phyloP scores from a whole-genome alignment of 2,329 filamentous ascomycete species.

The Neonectria faginata region DNA sequence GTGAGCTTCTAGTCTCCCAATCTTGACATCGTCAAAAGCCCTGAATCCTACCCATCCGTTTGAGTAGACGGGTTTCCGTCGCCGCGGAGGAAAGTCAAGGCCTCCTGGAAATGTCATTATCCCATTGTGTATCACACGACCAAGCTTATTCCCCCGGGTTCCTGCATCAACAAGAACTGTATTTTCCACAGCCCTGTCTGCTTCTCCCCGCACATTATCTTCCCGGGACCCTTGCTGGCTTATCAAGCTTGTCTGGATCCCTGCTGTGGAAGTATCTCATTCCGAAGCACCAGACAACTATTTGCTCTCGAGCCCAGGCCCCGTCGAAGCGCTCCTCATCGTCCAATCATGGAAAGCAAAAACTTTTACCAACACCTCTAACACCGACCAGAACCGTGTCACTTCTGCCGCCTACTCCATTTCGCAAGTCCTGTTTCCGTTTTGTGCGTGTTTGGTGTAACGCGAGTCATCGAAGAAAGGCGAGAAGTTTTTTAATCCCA shows the following conservation, averaged over 20 bases:
- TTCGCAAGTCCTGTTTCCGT: slow-evolving; percentile 27
- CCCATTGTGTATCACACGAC: slow-evolving; percentile 8
- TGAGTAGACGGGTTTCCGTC: background rate
- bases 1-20: slow-evolving; percentile 14
- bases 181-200: slow-evolving; percentile 35
- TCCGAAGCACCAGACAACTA: slow-evolving; percentile 37
- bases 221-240: slow-evolving; percentile 36
- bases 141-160: slow-evolving; percentile 27
- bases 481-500: slow-evolving; percentile 9
- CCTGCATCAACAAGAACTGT: slow-evolving; percentile 29
- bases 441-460: slow-evolving; percentile 20
- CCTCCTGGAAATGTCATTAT: slow-evolving; percentile 3
- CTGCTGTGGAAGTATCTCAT: slow-evolving; percentile 41
- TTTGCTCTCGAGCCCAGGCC: slow-evolving; percentile 32
- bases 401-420: slow-evolving; percentile 26
- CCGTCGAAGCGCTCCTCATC: slow-evolving; percentile 38
- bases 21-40: slow-evolving; percentile 8
- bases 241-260: slow-evolving; percentile 28
- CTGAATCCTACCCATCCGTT: slow-evolving; percentile 14
- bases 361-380: slow-evolving; percentile 40
- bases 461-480: slow-evolving; percentile 14
- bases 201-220: slow-evolving; percentile 38
- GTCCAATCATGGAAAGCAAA: slow-evolving; percentile 36
- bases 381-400: slow-evolving; percentile 24
- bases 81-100: slow-evolving; percentile 9